Conservation (phyloP, 2,329 filamentous ascomycete species). For the Cordyceps fumosorosea region DNA sequence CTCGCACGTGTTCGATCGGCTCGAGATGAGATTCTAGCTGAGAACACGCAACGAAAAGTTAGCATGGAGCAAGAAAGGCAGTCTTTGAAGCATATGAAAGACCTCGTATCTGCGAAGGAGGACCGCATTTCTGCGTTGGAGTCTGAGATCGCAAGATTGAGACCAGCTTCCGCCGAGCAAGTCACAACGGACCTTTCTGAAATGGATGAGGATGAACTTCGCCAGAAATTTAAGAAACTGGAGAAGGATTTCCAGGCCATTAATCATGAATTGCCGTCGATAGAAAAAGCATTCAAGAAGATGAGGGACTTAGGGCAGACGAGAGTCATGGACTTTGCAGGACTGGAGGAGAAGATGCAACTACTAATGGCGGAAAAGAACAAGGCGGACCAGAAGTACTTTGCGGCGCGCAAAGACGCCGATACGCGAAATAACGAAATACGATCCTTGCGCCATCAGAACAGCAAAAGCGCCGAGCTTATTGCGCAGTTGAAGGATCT, state of each 20-base stretch:
- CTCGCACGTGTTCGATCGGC: conserved; percentile 76
- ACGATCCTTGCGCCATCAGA: conserved; percentile 71
- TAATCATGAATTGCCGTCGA: conserved; percentile 78
- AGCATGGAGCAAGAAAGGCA: conserved; percentile 69
- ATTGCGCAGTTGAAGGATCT: conserved; percentile 89
- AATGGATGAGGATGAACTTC: conserved; percentile 64
- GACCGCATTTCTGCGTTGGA: conserved; percentile 77
- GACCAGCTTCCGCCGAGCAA: conserved; percentile 39
- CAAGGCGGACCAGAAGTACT: conserved; percentile 97
- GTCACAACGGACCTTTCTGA: conserved; percentile 45
- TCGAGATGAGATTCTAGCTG: conserved; percentile 79
- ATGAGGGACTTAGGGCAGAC: conserved; percentile 77
- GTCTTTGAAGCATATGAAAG: conserved; percentile 67
- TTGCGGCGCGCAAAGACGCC: conserved; percentile 89
- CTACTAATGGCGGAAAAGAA: conserved; percentile 79
- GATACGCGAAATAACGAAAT: conserved; percentile 80
- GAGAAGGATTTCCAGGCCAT: conserved; percentile 77
- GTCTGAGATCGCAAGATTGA: conserved; percentile 69
- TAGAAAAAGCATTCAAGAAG: conserved; percentile 88
- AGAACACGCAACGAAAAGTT: conserved; percentile 71
- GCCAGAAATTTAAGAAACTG: conserved; percentile 64
- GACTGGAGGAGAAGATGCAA: conserved; percentile 70
- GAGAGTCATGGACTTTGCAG: conserved; percentile 72
- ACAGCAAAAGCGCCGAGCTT: conserved; percentile 85
- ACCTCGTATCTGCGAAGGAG: conserved; percentile 72